Conservation (phyloP, 768 basidiomycete species). For the Cystobasidium onofrii region DNA sequence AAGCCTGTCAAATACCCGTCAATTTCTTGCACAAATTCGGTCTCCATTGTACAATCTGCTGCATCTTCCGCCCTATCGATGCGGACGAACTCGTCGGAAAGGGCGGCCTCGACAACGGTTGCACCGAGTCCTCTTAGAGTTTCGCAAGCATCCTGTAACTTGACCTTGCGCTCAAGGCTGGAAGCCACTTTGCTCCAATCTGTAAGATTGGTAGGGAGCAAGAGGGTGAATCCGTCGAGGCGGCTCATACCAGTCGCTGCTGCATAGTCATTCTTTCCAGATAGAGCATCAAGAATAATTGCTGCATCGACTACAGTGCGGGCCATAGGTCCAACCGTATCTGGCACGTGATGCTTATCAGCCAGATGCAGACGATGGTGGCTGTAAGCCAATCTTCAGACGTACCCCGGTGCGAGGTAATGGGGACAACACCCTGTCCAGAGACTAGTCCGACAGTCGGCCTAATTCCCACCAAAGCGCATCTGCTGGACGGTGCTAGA, state of each 20-base stretch:
- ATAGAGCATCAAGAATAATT: slow-evolving; percentile 55
- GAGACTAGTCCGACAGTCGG: slow-evolving; percentile 58
- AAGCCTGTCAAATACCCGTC: neutral
- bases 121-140: neutral
- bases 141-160: neutral
- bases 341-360: slow-evolving; percentile 38
- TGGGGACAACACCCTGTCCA: slow-evolving; percentile 52
- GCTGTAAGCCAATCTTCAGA: too few species aligned
- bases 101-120: neutral
- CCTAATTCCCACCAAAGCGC: slow-evolving; percentile 57
- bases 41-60: neutral
- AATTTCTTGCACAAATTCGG: neutral
- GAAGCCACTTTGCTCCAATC: slow-evolving; percentile 49
- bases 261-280: slow-evolving; percentile 37
- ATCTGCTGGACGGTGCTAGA: slow-evolving; percentile 47
- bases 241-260: slow-evolving; percentile 38
- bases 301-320: slow-evolving; percentile 55
- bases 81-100: neutral
- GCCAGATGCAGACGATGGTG: too few species aligned
- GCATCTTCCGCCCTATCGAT: neutral
- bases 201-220: slow-evolving; percentile 48
- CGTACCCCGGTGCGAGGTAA: neutral
- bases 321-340: slow-evolving; percentile 56
- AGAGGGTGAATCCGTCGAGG: slow-evolving; percentile 38
- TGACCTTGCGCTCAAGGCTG: slow-evolving; percentile 42